Percentiles rank a stretch among this genome's conserved stretches.
These are phyloP conservation scores for Dendrobium officinale DNA, from an alignment of 106 monocot species.

Conservation along the genomic window DNA sequence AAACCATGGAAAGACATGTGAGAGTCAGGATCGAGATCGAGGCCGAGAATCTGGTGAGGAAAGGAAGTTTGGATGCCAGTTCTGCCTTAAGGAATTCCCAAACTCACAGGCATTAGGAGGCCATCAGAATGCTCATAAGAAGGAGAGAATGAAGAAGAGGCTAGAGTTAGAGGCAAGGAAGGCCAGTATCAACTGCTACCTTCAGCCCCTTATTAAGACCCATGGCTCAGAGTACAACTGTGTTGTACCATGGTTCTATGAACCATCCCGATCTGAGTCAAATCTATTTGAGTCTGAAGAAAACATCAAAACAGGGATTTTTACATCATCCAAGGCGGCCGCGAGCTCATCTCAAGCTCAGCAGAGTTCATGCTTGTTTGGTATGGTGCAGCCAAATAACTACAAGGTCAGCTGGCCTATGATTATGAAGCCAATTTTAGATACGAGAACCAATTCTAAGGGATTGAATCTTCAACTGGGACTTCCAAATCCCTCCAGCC, in stretches of 20 bases:
- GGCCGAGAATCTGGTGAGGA: neutral
- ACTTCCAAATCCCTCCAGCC: neutral
- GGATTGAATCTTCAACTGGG: constrained; percentile 6
- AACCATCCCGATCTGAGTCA: neutral
- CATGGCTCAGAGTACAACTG: constrained; percentile 9
- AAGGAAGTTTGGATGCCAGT: constrained; percentile 50
- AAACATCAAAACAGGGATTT: neutral
- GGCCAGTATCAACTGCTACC: constrained; percentile 23
- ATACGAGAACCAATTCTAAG: neutral
- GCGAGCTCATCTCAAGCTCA: neutral
- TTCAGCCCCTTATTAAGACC: constrained; percentile 41
- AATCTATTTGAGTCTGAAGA: neutral
- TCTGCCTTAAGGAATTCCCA: constrained; percentile 59
- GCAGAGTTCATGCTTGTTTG: neutral
- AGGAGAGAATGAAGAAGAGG: constrained; percentile 70
- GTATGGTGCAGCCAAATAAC: constrained; percentile 6
- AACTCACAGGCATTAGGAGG: constrained; percentile 76
- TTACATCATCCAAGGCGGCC: neutral
- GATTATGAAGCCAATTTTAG: neutral
- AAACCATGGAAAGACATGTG: neutral
- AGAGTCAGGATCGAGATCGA: neutral
- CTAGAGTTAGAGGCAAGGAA: constrained; percentile 47
- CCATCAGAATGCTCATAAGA: constrained; percentile 86
- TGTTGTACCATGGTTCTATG: neutral
- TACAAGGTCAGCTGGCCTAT: neutral